A percentile compares a stretch with the other conserved stretches of the same genome.
Conservation (phyloP, 345 rosid species). For the Draba incana region DNA sequence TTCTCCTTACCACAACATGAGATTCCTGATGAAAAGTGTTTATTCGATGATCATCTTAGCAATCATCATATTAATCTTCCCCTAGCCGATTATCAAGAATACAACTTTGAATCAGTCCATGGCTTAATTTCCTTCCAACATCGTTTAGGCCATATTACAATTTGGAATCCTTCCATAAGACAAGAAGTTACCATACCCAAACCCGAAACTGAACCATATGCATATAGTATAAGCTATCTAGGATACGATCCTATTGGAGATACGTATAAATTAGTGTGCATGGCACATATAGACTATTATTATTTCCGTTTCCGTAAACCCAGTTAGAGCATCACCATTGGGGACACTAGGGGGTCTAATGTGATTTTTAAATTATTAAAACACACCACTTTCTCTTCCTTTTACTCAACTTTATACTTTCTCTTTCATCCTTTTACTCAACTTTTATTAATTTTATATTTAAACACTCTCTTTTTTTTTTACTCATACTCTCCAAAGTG, state of each 20-base stretch:
- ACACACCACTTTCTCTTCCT: too few species aligned
- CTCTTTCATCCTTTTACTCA: too few species aligned
- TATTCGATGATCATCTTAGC: background rate
- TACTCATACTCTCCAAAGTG: too few species aligned
- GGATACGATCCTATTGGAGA: conserved; percentile 8
- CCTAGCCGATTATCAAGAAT: background rate
- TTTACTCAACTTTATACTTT: too few species aligned
- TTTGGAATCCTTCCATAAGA: conserved; percentile 14
- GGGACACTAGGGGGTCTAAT: too few species aligned
- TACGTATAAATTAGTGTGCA: conserved; percentile 8
- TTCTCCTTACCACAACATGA: conserved; percentile 5
- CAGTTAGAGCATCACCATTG: too few species aligned
- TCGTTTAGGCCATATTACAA: background rate
- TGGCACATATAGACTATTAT: background rate
- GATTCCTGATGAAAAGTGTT: background rate
- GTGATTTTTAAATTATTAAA: too few species aligned
- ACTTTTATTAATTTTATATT: too few species aligned
- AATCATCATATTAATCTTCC: too few species aligned
- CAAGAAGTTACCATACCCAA: background rate
- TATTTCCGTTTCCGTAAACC: too few species aligned
- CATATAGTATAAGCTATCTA: background rate
- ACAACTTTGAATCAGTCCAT: background rate
- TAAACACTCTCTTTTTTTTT: too few species aligned
- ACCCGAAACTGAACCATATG: background rate
- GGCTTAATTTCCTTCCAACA: background rate